Conservation (phyloP, 2,329 filamentous ascomycete species). For the Macrophomina pseudophaseolina region DNA sequence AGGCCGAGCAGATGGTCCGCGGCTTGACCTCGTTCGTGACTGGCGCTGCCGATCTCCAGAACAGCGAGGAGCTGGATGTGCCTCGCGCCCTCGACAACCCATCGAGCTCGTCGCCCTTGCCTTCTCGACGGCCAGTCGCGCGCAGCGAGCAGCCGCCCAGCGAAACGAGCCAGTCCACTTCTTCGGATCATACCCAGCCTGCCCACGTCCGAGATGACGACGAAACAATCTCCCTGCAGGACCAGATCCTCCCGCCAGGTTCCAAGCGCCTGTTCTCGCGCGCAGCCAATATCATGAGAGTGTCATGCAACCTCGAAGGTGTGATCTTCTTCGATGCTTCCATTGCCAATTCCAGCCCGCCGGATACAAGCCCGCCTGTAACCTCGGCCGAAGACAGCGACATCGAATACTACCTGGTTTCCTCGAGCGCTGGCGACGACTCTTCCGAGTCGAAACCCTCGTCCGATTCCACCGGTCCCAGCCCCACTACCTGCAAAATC, state of each 20-base stretch:
- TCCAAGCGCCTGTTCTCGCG: slow-evolving; percentile 40
- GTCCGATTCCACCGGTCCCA: background rate
- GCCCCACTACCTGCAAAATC: slow-evolving; percentile 27
- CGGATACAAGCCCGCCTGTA: background rate
- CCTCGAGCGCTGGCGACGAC: background rate
- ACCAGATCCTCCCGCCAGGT: slow-evolving; percentile 36
- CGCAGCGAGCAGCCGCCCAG: too few species aligned
- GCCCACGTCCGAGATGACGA: background rate
- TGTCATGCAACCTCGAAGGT: slow-evolving; percentile 40
- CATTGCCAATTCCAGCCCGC: slow-evolving; percentile 28
- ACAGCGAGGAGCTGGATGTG: background rate
- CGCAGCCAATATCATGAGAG: slow-evolving; percentile 40
- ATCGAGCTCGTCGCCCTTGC: background rate
- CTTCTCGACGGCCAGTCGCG: background rate
- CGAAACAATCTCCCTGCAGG: slow-evolving; percentile 30
- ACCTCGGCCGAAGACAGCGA: background rate
- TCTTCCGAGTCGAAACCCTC: background rate
- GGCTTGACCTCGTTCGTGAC: slow-evolving; percentile 38
- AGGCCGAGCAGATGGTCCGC: slow-evolving; percentile 39
- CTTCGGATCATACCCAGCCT: background rate
- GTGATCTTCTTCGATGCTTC: slow-evolving; percentile 43
- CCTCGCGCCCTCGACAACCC: background rate
- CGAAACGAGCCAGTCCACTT: too few species aligned
- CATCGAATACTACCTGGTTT: background rate
- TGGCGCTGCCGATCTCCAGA: slow-evolving; percentile 18